phyloP scores from a whole-genome alignment of 2,329 filamentous ascomycete genomes.

The Ramularia endophylla region DNA sequence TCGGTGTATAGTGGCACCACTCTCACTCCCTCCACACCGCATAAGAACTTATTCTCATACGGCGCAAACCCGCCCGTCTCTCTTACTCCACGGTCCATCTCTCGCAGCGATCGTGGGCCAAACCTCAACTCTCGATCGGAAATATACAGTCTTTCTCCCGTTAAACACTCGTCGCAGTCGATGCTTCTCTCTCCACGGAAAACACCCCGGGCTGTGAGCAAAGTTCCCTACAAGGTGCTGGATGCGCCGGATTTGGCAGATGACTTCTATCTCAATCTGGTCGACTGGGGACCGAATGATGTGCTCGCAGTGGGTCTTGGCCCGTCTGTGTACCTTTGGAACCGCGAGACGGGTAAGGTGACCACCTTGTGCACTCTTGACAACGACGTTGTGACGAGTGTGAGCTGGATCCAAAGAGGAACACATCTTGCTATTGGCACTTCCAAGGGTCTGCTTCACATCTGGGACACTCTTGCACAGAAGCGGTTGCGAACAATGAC shows the following conservation, averaged over 20 bases:
- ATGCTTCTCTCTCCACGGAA: constrained; percentile 88
- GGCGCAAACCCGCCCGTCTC: constrained; percentile 83
- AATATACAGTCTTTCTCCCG: constrained; percentile 91
- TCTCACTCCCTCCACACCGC: constrained; percentile 86
- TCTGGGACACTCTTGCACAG: constrained; percentile 90
- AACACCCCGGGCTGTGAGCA: constrained; percentile 83
- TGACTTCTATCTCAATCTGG: constrained; percentile 95
- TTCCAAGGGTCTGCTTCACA: constrained; percentile 88
- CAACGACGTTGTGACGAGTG: constrained; percentile 92
- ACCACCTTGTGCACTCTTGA: constrained; percentile 89
- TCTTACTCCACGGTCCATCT: constrained; percentile 58
- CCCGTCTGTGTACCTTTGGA: constrained; percentile 97
- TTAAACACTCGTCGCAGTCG: constrained; percentile 85
- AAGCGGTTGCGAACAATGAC: constrained; percentile 91
- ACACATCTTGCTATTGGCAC: constrained; percentile 95
- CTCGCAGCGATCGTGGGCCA: constrained; percentile 73
- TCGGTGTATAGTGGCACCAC: constrained; percentile 62
- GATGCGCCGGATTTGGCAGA: constrained; percentile 95
- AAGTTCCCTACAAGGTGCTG: constrained; percentile 95
- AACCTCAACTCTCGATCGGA: constrained; percentile 88
- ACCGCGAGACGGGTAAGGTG: constrained; percentile 82
- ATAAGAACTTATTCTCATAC: constrained; percentile 87
- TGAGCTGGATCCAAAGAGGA: constrained; percentile 93
- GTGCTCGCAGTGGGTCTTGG: constrained; percentile 88
- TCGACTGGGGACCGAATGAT: constrained; percentile 96